Conservation (phyloP, 129 eudicot species). For the Ambrosia trifida region DNA sequence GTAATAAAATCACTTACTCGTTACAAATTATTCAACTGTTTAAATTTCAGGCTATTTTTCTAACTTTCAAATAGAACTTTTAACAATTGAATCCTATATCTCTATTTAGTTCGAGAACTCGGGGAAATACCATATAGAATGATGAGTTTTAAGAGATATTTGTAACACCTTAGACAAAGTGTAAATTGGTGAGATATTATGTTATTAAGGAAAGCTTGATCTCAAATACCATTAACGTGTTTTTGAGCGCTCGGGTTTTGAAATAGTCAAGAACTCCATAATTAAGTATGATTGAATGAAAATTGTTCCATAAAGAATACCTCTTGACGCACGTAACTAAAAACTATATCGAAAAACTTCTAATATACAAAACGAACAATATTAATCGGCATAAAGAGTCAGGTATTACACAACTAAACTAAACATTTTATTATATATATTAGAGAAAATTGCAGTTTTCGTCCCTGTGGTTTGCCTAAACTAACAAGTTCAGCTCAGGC, state of each 20-base stretch:
- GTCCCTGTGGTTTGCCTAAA: no score
- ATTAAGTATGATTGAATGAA: neutral
- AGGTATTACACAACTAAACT: neutral
- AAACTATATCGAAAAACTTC: neutral
- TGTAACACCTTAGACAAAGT: neutral
- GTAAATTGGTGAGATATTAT: neutral
- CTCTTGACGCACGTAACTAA: neutral
- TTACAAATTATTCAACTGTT: neutral
- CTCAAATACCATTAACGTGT: neutral
- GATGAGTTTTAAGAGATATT: neutral
- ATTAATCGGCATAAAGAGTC: neutral
- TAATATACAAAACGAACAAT: neutral
- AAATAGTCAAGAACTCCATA: no score
- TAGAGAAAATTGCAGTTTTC: no score
- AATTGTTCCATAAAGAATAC: neutral
- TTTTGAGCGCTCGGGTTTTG: neutral
- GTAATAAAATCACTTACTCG: neutral
- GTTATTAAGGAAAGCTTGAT: neutral
- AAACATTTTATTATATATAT: neutral
- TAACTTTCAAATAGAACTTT: neutral
- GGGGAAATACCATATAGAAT: neutral
- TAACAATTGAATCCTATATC: neutral
- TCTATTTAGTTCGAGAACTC: no score
- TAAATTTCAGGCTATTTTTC: neutral
- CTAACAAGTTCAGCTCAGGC: no score